These are phyloP conservation scores for Symbiotaphrina buchneri DNA, from an alignment of 495 filamentous ascomycete genomes.

Conservation along the genomic window DNA sequence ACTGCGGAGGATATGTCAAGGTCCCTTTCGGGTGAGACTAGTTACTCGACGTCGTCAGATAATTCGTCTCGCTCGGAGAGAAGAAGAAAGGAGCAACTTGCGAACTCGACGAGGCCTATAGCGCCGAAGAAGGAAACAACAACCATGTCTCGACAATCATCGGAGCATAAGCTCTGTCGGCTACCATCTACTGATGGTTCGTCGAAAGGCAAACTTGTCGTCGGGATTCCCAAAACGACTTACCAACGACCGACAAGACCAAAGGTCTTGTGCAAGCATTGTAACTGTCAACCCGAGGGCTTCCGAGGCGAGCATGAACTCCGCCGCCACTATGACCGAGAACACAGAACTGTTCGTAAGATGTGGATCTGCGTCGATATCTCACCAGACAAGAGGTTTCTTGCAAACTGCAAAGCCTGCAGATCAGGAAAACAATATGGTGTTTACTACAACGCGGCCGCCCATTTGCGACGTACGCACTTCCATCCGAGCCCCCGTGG, in stretches of 20 bases:
- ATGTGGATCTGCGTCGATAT: constrained; percentile 64
- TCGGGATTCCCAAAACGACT: constrained; percentile 43
- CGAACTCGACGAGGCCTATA: not conserved
- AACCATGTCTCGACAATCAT: not conserved
- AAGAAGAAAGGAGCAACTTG: not conserved
- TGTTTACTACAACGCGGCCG: constrained; percentile 89
- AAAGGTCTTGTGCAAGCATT: constrained; percentile 53
- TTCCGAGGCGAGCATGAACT: constrained; percentile 93
- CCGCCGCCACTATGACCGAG: constrained; percentile 61
- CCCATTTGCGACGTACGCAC: constrained; percentile 75
- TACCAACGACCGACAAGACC: constrained; percentile 56
- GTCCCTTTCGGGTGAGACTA: not conserved
- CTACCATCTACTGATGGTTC: constrained; percentile 33
- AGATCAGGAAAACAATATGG: constrained; percentile 57
- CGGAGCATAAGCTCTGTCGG: constrained; percentile 22
- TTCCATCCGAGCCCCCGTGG: constrained; percentile 47
- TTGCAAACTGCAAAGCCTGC: constrained; percentile 80
- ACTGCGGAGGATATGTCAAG: constrained; percentile 1
- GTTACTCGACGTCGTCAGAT: not conserved
- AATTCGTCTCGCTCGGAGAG: not conserved
- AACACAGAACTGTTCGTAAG: constrained; percentile 49
- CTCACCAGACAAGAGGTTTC: constrained; percentile 18
- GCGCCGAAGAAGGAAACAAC: not conserved
- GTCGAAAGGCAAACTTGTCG: constrained; percentile 23
- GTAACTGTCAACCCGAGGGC: constrained; percentile 57